A percentile compares a stretch with the other conserved stretches of the same genome.
Conservation (phyloP, 129 eudicot species). For the Centaurea solstitialis region DNA sequence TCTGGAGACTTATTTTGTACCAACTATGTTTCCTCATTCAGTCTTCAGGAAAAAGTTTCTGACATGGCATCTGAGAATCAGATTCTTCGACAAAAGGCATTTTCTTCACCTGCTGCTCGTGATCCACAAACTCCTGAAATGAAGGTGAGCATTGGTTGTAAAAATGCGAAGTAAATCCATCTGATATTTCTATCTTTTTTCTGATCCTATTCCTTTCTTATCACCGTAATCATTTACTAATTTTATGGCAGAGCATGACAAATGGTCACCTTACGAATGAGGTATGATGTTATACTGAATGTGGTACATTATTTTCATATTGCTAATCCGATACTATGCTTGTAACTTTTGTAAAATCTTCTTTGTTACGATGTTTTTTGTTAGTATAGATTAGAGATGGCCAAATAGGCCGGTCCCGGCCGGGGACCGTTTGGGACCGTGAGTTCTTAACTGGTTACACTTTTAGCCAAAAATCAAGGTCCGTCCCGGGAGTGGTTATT, state of each 20-base stretch:
- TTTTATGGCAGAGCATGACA: constrained; percentile 47
- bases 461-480: too few species aligned
- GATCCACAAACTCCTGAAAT: constrained; percentile 49
- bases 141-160: constrained; percentile 39
- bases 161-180: not conserved
- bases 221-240: not conserved
- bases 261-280: constrained; percentile 66
- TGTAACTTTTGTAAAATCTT: not conserved
- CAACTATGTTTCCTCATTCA: constrained; percentile 28
- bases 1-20: constrained; percentile 9
- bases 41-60: constrained; percentile 88
- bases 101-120: constrained; percentile 44
- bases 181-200: not conserved
- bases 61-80: constrained; percentile 88
- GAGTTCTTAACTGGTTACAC: too few species aligned
- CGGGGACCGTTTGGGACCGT: too few species aligned
- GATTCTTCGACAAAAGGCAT: constrained; percentile 69
- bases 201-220: not conserved
- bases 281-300: constrained; percentile 33
- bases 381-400: not conserved
- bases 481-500: too few species aligned
- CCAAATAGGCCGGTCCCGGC: too few species aligned
- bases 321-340: not conserved
- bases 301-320: constrained; percentile 24
- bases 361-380: not conserved